phyloP scores from a whole-genome alignment of 257 asterid genomes.

The Mentha longifolia region DNA sequence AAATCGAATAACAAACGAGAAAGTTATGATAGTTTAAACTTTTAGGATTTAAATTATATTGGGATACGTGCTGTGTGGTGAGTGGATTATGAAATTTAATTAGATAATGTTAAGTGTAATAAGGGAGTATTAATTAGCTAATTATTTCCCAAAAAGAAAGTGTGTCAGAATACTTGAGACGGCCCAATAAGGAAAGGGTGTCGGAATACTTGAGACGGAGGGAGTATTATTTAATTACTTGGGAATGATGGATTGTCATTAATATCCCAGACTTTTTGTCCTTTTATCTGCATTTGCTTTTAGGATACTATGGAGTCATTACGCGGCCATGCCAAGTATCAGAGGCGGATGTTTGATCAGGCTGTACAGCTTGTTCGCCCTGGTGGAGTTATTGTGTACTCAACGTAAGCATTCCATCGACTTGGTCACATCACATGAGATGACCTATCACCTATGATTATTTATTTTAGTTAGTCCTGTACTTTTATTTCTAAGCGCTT shows the following conservation, averaged over 20 bases:
- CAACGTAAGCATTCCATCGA: conserved; percentile 68
- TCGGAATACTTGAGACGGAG: too few species aligned
- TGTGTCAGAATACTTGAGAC: too few species aligned
- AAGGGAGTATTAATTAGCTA: too few species aligned
- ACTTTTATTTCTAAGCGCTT: neutral
- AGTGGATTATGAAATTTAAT: too few species aligned
- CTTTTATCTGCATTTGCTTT: conserved; percentile 31
- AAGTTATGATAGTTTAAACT: too few species aligned
- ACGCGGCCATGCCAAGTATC: conserved; percentile 83
- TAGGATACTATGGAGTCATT: conserved; percentile 86
- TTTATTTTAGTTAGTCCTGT: conserved; percentile 11
- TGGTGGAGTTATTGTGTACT: conserved; percentile 92
- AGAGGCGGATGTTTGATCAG: conserved; percentile 92
- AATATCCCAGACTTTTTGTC: neutral
- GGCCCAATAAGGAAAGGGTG: too few species aligned
- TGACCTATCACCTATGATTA: neutral
- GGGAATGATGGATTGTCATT: neutral
- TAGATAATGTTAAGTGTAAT: too few species aligned
- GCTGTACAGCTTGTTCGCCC: conserved; percentile 99
- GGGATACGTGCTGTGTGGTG: too few species aligned
- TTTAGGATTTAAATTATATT: too few species aligned
- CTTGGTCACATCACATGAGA: neutral
- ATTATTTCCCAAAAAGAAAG: too few species aligned
- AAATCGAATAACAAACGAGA: too few species aligned
- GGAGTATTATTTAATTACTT: neutral